Base-by-base conservation (phyloP, 2,329 filamentous ascomycete genomes). In the Fusarium napiforme region DNA sequence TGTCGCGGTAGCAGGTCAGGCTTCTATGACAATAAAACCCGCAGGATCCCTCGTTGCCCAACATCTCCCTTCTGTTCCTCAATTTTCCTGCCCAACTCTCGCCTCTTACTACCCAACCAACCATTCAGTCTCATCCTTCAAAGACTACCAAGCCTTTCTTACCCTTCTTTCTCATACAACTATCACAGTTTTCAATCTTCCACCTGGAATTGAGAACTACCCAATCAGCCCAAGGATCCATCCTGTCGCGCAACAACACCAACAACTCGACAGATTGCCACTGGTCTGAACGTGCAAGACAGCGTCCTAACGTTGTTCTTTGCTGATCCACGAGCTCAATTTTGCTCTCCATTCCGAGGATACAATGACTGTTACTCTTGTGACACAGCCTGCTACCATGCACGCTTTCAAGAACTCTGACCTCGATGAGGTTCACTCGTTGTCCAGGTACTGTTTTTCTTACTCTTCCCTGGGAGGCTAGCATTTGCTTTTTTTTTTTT, bases 381-480 rank as follows among this genome's bases (percentile, higher is more conserved):
- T 85, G 81, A 79, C 85, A 77, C 84, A 83, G 79, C 82, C 81
- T 83, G 84, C 80, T 76, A 79, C 84, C 78, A 89, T 89, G 87
- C 83, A 87, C 80, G 84, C 84, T 82, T 88, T 84, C 84, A 87
- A 84, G 78, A 84, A 78, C 68, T 76, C 85, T 82, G 87, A 89
- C 80, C 85, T 89, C 83, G 87, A 89, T 81, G 87, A 90, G 83
- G 87, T 88, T 82, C 85, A 88, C 80, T 87, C 87, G 79, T 86
- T 89, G 80, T 85, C 87, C 84, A 90, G 88, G 88, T 90, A 90
- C 84, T 88, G 86, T 85, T 86, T 84, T 81, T 81, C 85, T 84
- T 81, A 75, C 78, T 81, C 80, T 81, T 81, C 79, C 83, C 82
- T 82, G 85, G 83, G 82, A 82, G 77, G 73, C 79, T 79, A 81